Conservation (phyloP, 352 stramenopile genomes). For the Pythium sukuiense region DNA sequence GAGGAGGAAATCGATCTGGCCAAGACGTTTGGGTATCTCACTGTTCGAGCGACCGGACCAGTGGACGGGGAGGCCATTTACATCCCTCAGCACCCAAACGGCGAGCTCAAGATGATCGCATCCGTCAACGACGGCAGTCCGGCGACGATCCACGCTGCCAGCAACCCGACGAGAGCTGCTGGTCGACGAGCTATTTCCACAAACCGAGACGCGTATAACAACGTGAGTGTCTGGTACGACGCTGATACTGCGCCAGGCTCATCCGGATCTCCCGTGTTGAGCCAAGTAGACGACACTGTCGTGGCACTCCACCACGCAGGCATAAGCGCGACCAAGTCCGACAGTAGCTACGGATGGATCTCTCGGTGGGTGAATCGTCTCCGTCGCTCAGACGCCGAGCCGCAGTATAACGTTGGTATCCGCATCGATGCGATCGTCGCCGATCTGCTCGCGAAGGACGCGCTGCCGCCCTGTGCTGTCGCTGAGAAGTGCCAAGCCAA, state of each 20-base stretch:
- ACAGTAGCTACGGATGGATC: neutral
- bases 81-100: slow-evolving; percentile 64
- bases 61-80: slow-evolving; percentile 57
- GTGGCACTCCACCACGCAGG: slow-evolving; percentile 69
- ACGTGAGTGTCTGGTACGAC: slow-evolving; percentile 58
- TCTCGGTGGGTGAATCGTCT: slow-evolving; percentile 11
- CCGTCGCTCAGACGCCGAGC: neutral
- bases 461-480: slow-evolving; percentile 30
- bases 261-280: slow-evolving; percentile 61
- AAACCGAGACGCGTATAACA: neutral
- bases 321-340: neutral
- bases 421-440: slow-evolving; percentile 40
- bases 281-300: slow-evolving; percentile 59
- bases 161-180: neutral
- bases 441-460: slow-evolving; percentile 25
- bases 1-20: slow-evolving; percentile 27
- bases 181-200: no score
- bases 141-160: slow-evolving; percentile 36
- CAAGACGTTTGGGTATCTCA: slow-evolving; percentile 52
- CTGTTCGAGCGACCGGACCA: slow-evolving; percentile 38
- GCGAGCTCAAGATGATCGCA: slow-evolving; percentile 61
- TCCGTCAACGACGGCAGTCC: slow-evolving; percentile 43
- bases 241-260: slow-evolving; percentile 69
- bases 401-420: slow-evolving; percentile 36
- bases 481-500: slow-evolving; percentile 11